These are phyloP conservation scores for Lippia alba DNA, from an alignment of 305 asterid species.

Conservation along the genomic window DNA sequence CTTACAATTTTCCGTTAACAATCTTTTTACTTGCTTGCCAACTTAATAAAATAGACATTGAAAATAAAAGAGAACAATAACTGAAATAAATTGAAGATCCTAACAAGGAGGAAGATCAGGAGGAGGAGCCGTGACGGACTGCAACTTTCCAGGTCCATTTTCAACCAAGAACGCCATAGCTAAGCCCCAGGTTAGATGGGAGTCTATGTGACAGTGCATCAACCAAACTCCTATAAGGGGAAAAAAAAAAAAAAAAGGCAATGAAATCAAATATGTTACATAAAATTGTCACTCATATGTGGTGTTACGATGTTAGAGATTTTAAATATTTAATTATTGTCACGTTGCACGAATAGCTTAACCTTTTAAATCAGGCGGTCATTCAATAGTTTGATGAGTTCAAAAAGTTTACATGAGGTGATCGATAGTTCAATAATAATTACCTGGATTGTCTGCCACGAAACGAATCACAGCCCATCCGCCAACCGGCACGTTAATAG, in stretches of 20 bases:
- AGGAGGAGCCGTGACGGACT: conserved; percentile 48
- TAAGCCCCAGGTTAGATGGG: conserved; percentile 56
- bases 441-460: conserved; percentile 55
- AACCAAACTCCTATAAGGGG: conserved; percentile 66
- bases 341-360: too few relatives aligned
- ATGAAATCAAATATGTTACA: neutral
- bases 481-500: conserved; percentile 52
- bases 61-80: too few relatives aligned
- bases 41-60: too few relatives aligned
- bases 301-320: too few relatives aligned
- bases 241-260: conserved; percentile 14
- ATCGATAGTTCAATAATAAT: neutral
- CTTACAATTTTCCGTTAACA: too few relatives aligned
- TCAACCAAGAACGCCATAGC: conserved; percentile 50
- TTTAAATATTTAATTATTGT: too few relatives aligned
- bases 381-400: too few relatives aligned
- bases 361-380: too few relatives aligned
- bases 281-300: too few relatives aligned
- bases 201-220: conserved; percentile 59
- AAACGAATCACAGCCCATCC: conserved; percentile 61
- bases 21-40: too few relatives aligned
- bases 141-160: conserved; percentile 46
- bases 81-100: too few relatives aligned
- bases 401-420: neutral
- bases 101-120: conserved; percentile 54